Evolutionary conservation across 2,329 filamentous ascomycete species (phyloP), one percentile per base, ranked within the genome.

Genomic region (Clonostachys rhizophaga): DNA sequence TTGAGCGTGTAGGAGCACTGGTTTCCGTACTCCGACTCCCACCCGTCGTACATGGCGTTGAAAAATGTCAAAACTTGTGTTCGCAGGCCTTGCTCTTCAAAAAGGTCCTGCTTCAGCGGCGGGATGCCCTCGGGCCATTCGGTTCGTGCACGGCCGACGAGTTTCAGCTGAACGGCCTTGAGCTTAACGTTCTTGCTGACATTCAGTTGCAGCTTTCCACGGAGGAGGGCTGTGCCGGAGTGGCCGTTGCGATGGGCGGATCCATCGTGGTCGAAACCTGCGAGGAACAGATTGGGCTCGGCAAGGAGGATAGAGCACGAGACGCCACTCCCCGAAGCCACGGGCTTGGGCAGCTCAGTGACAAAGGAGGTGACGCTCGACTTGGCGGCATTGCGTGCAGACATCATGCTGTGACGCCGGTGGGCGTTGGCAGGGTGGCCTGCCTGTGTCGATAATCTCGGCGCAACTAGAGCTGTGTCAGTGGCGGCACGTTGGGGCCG

Each of bases 121-220:
- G 94, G 92, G 33, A 97, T 94, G 44, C 91, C 90, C 71, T 97
- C 94, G 14, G 94, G 92, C 94, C 94, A 99, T 61, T 96, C 91
- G 2, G 94, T 97, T 53, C 87, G 81, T 4, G 91, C 89, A 61
- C 84, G 86, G 33, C 92, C 94, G 39, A 85, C 81, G 55, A 99
- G 88, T 58, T 89, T 92, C 45, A 99, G 74, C 6, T 87, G 91
- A 20, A 99, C 81, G 5, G 89, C 86, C 71, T 96, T 96, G 55
- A 99, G 84, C 68, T 99, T 99, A 42, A 91, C 83, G 54, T 89
- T 87, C 62, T 97, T 97, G 42, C 87, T 85, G 12, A 97, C 80
- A 50, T 86, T 86, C 37, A 99, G 64, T 57, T 89, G 86, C 47
- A 99, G 67, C 54, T 84, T 91, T 16, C 94, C 94, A 47, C 94